Conservation (phyloP, 2,329 filamentous ascomycete species). For the Phialocephala sp. region DNA sequence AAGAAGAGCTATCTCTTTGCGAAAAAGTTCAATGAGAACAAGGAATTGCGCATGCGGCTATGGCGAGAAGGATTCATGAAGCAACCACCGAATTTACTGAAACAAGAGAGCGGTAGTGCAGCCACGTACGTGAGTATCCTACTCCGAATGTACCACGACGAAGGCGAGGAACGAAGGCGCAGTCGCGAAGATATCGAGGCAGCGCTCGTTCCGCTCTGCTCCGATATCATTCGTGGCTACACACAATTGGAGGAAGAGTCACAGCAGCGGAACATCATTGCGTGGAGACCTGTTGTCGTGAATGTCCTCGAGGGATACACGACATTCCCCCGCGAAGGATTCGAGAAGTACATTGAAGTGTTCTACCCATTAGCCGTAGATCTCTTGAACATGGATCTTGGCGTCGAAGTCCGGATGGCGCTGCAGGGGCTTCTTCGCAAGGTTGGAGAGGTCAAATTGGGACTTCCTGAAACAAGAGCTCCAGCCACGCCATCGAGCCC, state of each 20-base stretch:
- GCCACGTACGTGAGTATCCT: constrained; percentile 96
- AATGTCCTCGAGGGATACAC: constrained; percentile 94
- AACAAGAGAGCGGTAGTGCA: constrained; percentile 92
- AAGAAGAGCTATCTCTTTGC: constrained; percentile 98
- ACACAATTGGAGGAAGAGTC: constrained; percentile 90
- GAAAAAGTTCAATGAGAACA: constrained; percentile 96
- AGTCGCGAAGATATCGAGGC: constrained; percentile 85
- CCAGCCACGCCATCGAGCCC: constrained; percentile 31
- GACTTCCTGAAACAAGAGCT: constrained; percentile 39
- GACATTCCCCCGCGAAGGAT: constrained; percentile 80
- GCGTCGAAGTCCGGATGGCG: constrained; percentile 75
- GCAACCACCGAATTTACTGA: constrained; percentile 94
- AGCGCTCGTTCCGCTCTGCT: constrained; percentile 91
- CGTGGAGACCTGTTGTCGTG: constrained; percentile 96
- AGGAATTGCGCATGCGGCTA: constrained; percentile 89
- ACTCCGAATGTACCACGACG: constrained; percentile 96
- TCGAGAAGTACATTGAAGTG: constrained; percentile 76
- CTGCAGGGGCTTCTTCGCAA: constrained; percentile 79
- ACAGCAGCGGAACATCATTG: constrained; percentile 94
- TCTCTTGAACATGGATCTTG: constrained; percentile 81
- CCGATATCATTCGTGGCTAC: constrained; percentile 89
- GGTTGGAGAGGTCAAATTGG: constrained; percentile 78
- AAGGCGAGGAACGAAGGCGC: constrained; percentile 78
- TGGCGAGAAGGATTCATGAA: constrained; percentile 99
- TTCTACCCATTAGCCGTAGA: constrained; percentile 91